These are phyloP conservation scores for Cercophora scortea DNA, from an alignment of 495 filamentous ascomycete species.

Conservation along the genomic window DNA sequence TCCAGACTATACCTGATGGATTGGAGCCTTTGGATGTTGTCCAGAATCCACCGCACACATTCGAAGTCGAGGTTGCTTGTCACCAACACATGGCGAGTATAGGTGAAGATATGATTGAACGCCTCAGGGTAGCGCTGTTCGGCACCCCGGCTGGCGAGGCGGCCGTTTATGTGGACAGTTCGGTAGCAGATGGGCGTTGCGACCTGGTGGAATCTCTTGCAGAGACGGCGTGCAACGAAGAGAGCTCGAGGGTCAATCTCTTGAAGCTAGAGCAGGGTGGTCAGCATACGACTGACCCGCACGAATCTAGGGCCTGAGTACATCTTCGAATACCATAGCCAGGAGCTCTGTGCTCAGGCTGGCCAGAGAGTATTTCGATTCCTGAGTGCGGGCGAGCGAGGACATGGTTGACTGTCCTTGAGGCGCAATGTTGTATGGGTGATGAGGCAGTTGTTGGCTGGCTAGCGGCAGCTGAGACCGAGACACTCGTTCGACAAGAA, in stretches of 20 bases:
- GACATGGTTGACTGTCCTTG: too few species aligned
- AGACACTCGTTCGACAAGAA: too few species aligned
- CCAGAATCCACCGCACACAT: background rate
- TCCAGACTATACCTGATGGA: background rate
- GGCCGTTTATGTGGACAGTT: conserved; percentile 12
- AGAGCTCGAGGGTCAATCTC: background rate
- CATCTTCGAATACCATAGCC: conserved; percentile 15
- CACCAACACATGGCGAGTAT: background rate
- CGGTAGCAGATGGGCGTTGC: conserved; percentile 19
- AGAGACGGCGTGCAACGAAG: background rate
- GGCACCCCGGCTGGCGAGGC: conserved; percentile 6
- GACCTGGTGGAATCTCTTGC: conserved; percentile 15
- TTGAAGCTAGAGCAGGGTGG: background rate
- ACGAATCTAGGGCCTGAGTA: background rate
- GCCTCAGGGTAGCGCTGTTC: background rate
- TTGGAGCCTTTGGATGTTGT: background rate
- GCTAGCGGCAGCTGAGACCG: too few species aligned
- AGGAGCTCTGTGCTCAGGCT: conserved; percentile 22
- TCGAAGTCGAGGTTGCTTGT: background rate
- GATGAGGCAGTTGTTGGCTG: too few species aligned
- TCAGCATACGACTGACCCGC: background rate
- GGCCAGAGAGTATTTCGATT: background rate
- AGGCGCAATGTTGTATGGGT: too few species aligned
- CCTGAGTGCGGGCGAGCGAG: too few species aligned
- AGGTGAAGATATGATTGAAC: background rate